Evolutionary conservation across 169 alveolate genomes (phyloP).

Genomic region (Babesia gibsoni): DNA sequence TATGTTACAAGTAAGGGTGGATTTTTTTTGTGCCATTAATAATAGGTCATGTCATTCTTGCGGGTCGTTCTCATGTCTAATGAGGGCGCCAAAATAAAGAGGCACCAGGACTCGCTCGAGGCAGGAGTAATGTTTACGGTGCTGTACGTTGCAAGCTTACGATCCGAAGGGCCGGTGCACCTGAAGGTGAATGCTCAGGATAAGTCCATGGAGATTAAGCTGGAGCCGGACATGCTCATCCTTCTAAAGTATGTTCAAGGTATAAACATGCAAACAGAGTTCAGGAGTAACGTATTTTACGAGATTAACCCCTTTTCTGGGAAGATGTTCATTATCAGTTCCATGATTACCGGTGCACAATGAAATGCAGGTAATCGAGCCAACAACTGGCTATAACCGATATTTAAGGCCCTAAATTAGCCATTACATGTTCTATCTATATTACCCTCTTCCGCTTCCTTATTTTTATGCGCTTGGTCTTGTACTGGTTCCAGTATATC

Average conservation of each 20-base stretch:
- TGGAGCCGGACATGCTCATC: constrained; percentile 31
- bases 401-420: not conserved
- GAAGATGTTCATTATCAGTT: constrained; percentile 25
- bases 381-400: no score
- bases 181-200: not conserved
- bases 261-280: not conserved
- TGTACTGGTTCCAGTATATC: constrained; percentile 73
- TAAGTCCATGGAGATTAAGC: not conserved
- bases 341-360: constrained; percentile 54
- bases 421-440: no score
- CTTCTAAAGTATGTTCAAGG: constrained; percentile 18
- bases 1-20: constrained; percentile 39
- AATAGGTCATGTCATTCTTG: constrained; percentile 43
- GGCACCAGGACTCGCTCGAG: constrained; percentile 23
- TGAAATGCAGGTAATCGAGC: not conserved
- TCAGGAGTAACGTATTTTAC: constrained; percentile 24
- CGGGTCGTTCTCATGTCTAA: constrained; percentile 31
- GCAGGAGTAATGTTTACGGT: constrained; percentile 44
- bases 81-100: constrained; percentile 9
- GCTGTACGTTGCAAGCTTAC: constrained; percentile 19
- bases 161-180: not conserved
- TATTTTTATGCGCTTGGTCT: constrained; percentile 70
- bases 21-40: not conserved
- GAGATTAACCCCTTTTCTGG: constrained; percentile 29
- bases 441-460: constrained; percentile 70